A percentile compares a stretch with the other conserved stretches of the same genome.
Conservation (phyloP, 139 green algal genomes). For the Nannochloris sp. region DNA sequence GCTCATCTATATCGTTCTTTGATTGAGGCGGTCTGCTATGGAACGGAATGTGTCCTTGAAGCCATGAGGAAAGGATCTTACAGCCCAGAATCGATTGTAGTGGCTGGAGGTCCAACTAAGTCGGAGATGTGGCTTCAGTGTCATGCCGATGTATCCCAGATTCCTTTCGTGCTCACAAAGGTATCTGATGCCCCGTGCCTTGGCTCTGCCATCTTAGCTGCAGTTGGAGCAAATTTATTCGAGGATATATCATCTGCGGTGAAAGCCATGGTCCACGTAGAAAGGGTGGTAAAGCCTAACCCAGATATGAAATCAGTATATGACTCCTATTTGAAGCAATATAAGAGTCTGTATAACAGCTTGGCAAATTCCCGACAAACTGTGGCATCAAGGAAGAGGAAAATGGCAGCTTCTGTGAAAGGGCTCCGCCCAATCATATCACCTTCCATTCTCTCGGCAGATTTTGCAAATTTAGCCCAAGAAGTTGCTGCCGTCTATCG, state of each 20-base stretch:
- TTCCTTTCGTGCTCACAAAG: conserved; percentile 61
- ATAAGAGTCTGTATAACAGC: conserved; percentile 52
- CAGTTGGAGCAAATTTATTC: conserved; percentile 43
- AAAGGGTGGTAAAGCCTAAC: conserved; percentile 38
- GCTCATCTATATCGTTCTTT: conserved; percentile 66
- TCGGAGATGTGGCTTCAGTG: conserved; percentile 63
- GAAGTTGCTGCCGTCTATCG: conserved; percentile 62
- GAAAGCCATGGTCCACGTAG: conserved; percentile 46
- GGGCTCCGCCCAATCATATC: conserved; percentile 39
- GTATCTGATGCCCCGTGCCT: conserved; percentile 54
- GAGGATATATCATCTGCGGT: conserved; percentile 30
- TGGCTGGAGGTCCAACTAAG: conserved; percentile 49
- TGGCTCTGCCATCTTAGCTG: conserved; percentile 64
- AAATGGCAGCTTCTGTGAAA: not conserved
- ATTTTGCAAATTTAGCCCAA: conserved; percentile 68
- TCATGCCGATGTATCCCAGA: conserved; percentile 57
- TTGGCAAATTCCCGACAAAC: conserved; percentile 32
- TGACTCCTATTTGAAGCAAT: conserved; percentile 29
- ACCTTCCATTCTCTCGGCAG: conserved; percentile 57
- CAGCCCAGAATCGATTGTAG: conserved; percentile 32
- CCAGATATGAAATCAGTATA: conserved; percentile 33
- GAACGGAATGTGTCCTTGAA: conserved; percentile 59
- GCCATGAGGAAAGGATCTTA: conserved; percentile 49
- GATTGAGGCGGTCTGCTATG: conserved; percentile 58
- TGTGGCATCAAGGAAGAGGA: not conserved